Percentiles rank a stretch among this genome's conserved stretches.
phyloP scores from a whole-genome alignment of 2,329 filamentous ascomycete species.

The Penicillium sp. region DNA sequence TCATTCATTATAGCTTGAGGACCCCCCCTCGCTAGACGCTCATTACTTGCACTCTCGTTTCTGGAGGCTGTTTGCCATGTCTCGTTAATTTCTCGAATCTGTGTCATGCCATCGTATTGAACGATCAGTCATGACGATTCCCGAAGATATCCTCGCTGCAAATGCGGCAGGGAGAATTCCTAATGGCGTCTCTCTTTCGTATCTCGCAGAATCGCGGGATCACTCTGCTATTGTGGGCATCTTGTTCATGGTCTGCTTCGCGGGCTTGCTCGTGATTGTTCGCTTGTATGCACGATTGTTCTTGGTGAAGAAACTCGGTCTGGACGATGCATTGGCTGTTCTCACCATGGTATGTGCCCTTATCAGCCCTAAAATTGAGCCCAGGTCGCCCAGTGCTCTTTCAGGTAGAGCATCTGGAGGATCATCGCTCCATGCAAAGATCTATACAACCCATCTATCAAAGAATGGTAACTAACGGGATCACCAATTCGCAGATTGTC shows the following conservation, averaged over 20 bases:
- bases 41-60: background rate
- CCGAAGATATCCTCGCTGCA: slow-evolving; percentile 38
- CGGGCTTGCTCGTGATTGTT: slow-evolving; percentile 45
- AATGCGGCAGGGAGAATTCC: slow-evolving; percentile 38
- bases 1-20: slow-evolving; percentile 13
- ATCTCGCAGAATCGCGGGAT: slow-evolving; percentile 39
- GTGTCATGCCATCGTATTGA: slow-evolving; percentile 22
- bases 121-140: slow-evolving; percentile 29
- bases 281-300: slow-evolving; percentile 55
- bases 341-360: slow-evolving; percentile 50
- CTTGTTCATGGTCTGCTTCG: slow-evolving; percentile 37
- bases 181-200: slow-evolving; percentile 31
- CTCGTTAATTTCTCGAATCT: background rate
- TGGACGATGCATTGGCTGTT: slow-evolving; percentile 59
- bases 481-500: slow-evolving; percentile 29
- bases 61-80: slow-evolving; percentile 7
- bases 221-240: slow-evolving; percentile 37
- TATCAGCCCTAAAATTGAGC: background rate
- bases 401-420: background rate
- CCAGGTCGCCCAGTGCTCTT: background rate
- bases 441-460: background rate
- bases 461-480: slow-evolving; percentile 2
- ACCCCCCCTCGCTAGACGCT: background rate
- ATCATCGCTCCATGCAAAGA: background rate
- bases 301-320: slow-evolving; percentile 51